Evolutionary conservation across 805 yeast species (phyloP), one percentile per base, ranked within the genome.

Genomic region (Sugiyamaella qingdaonensis): DNA sequence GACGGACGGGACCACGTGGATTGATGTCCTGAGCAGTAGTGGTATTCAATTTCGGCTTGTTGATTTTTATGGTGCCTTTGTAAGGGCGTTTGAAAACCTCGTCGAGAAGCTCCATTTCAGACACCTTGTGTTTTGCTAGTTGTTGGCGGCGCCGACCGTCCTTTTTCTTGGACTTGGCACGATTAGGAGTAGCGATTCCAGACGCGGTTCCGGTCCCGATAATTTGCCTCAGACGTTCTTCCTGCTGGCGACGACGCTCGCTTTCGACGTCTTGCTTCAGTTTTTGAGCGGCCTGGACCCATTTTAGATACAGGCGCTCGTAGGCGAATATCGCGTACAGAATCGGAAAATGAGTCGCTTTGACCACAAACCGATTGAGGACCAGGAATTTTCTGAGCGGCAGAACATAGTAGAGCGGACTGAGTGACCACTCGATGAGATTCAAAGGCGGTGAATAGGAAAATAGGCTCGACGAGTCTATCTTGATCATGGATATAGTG

Each of bases 371-470:
- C 7, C 75, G 56, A 52, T 71, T 69, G 11, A 68, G 49, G 1
- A 61, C 59, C 24, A 71, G 61, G 49, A 65, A 71, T 46, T 56
- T 48, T 4, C 61, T 54, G 33, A 69, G 56, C 1, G 73, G 69
- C 24, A 71, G 49, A 8, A 64, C 43, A 35, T 60, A 67, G 31
- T 57, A 54, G n/a, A 67, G 48, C 1, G 74, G 72, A 11, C 66
- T 55, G 10, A 71, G 54, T 10, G 59, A 42, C 65, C 66, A 63
- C 27, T 64, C 68, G 18, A 71, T 24, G 13, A 70, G 52, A 45
- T 69, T 71, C 44, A 69, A 63, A 42, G 72, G 77, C 60, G 68
- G 67, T 18, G 70, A 63, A 53, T 65, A 69, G 42, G 69, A 62
- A 58, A 71, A 68, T 19, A 69, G 58, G 21, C 64, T 62, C 37